Base-by-base conservation (phyloP, 75 land plant species). In the Pinus tabuliformis region DNA sequence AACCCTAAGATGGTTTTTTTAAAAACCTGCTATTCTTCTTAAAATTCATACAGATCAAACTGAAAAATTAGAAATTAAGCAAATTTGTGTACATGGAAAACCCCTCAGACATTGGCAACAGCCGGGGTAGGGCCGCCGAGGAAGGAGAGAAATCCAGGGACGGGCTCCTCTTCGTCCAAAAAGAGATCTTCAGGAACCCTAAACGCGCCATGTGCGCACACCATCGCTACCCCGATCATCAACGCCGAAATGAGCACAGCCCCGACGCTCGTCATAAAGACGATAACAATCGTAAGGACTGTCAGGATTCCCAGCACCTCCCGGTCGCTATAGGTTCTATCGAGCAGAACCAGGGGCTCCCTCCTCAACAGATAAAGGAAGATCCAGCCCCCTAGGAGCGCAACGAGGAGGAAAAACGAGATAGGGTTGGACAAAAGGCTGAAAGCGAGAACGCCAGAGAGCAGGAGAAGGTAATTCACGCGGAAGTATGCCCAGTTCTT, bases 401-500 rank as follows among this genome's bases (percentile, higher is more conserved):
- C 58, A 21, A 76, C 70, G 45, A 89, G 85, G 6, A 76, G n/a
- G 58, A 91, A 58, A 36, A 89, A 84, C 33, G 91, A 84, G 57
- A 83, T 5, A 3, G 93, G 91, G 73, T 84, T 78, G 14, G 79
- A 73, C 72, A 89, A 33, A 59, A 91, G 87, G 57, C 86, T 86
- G 61, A 84, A 13, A 30, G 83, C 85, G 13, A 86, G 78, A 28
- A 71, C 68, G 21, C 15, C 68, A 1, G 79, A 71, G 72, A 86
- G 74, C 59, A 87, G 3, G 45, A 80, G 21, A 45, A 72, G 26
- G 82, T 90, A 90, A 73, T 90, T 90, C 78, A 79, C 73, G 45
- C 85, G 80, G 82, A 90, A 90, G 78, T 88, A 91, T 73, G 84
- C 49, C 79, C 74, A 68, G 73, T 86, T 88, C 79, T 89, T 83